phyloP scores from a whole-genome alignment of 2,329 filamentous ascomycete species.

The Monosporascus sp. region DNA sequence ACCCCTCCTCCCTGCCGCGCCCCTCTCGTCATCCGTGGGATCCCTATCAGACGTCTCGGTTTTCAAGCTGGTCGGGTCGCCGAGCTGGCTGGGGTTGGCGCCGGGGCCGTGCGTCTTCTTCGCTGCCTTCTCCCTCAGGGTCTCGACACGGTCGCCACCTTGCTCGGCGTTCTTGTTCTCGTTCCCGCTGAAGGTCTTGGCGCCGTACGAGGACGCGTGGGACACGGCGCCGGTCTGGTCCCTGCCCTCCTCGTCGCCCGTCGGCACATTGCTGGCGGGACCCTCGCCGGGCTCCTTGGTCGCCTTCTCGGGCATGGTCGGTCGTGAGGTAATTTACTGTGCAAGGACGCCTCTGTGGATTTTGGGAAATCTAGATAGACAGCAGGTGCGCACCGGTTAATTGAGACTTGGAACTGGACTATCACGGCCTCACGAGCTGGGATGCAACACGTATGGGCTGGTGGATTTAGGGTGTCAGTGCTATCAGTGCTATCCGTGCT shows the following conservation, averaged over 20 bases:
- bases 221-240: slow-evolving; percentile 1
- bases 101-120: slow-evolving; percentile 15
- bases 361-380: no score
- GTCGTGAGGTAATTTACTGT: no score
- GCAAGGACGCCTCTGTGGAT: no score
- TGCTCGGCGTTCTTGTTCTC: background rate
- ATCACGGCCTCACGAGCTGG: no score
- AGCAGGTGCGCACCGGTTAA: no score
- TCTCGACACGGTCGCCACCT: slow-evolving; percentile 2
- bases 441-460: no score
- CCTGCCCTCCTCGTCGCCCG: slow-evolving; percentile 19
- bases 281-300: slow-evolving; percentile 20
- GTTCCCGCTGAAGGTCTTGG: background rate
- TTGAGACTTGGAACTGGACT: no score
- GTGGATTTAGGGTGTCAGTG: no score
- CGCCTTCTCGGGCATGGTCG: slow-evolving; percentile 21
- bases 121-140: slow-evolving; percentile 14
- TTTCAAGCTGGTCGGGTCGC: slow-evolving; percentile 20
- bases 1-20: slow-evolving; percentile 10
- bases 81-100: slow-evolving; percentile 19
- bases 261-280: slow-evolving; percentile 15
- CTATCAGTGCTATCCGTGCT: no score
- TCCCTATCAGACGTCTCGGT: slow-evolving; percentile 12
- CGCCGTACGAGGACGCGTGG: background rate
- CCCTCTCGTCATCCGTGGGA: slow-evolving; percentile 15